Evolutionary conservation across 2,329 filamentous ascomycete genomes (phyloP), one percentile per base, ranked within the genome.

Genomic region (Drechslerella stenobrocha): DNA sequence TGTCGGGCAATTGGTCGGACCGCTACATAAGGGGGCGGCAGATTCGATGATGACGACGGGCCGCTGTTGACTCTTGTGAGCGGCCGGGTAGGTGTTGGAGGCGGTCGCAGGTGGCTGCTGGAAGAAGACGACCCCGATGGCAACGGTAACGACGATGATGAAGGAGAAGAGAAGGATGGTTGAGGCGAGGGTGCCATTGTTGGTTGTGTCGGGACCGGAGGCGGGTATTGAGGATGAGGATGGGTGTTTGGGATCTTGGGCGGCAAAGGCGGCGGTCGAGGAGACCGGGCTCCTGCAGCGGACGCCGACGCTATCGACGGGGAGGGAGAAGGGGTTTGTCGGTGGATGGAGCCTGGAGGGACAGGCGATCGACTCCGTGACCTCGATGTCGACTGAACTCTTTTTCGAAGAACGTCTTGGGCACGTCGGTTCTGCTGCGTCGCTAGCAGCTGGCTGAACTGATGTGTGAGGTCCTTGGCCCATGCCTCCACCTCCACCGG

Each of bases 391-490:
- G 80, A 79, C 34, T 69, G 64, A 26, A 69, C 64, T 45, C 64
- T 52, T 69, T 69, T 69, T 46, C 64, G 56, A 11, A 69, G 40
- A 80, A 79, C 71, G 85, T 83, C 73, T 87, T 85, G 51, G 96
- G 81, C 70, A 91, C 88, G 76, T 89, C 91, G 80, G 96, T 85
- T 76, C 90, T 84, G 80, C 89, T 91, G 63, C 61, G 88, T 90
- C 76, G 89, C 87, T 74, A 97, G 81, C 67, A 95, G 80, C 71
- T 90, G 87, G 76, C 95, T 89, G 76, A 96, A 96, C 74, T 90
- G 87, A 73, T 87, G 80, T 52, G 88, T 87, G 73, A 97, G 80
- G 65, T 90, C 88, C 73, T 84, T 82, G 23, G 90, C 89, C 85
- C 86, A 89, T 74, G 83, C 82, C 74, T 90, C 87, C 74, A 87